These are phyloP conservation scores for Barnettozyma pratensis DNA, from an alignment of 805 yeast species.

Conservation along the genomic window DNA sequence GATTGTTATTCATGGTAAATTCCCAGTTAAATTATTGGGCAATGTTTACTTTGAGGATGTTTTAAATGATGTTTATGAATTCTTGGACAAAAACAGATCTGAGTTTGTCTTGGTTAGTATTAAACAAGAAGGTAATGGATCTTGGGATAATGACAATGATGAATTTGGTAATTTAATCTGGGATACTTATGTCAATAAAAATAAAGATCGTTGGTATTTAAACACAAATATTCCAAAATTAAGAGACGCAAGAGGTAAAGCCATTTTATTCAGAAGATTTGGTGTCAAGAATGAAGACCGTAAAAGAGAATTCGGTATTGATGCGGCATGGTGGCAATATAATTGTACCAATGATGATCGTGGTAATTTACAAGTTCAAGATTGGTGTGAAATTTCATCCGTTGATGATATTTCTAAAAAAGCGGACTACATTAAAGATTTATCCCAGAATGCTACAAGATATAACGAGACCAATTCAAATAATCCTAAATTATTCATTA, in stretches of 20 bases:
- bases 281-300: conserved; percentile 48
- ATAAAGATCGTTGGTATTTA: conserved; percentile 57
- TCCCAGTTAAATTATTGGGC: conserved; percentile 61
- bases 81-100: conserved; percentile 44
- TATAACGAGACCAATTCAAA: conserved; percentile 38
- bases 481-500: conserved; percentile 56
- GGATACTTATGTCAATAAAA: conserved; percentile 46
- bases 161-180: conserved; percentile 62
- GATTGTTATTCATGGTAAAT: conserved; percentile 69
- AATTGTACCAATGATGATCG: conserved; percentile 63
- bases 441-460: conserved; percentile 47
- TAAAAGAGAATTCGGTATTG: conserved; percentile 50
- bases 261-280: conserved; percentile 62
- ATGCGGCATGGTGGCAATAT: conserved; percentile 62
- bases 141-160: conserved; percentile 57
- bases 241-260: conserved; percentile 63
- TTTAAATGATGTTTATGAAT: conserved; percentile 54
- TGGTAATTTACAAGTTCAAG: conserved; percentile 62
- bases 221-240: conserved; percentile 50
- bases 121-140: conserved; percentile 68
- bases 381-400: conserved; percentile 59
- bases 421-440: conserved; percentile 48
- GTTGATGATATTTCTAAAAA: conserved; percentile 52
- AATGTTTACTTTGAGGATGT: conserved; percentile 47
- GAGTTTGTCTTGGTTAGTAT: conserved; percentile 65